A percentile compares a stretch with the other conserved stretches of the same genome.
Evolutionary conservation across 768 basidiomycete species (phyloP).

Genomic region (Leccinum pellstonianum): DNA sequence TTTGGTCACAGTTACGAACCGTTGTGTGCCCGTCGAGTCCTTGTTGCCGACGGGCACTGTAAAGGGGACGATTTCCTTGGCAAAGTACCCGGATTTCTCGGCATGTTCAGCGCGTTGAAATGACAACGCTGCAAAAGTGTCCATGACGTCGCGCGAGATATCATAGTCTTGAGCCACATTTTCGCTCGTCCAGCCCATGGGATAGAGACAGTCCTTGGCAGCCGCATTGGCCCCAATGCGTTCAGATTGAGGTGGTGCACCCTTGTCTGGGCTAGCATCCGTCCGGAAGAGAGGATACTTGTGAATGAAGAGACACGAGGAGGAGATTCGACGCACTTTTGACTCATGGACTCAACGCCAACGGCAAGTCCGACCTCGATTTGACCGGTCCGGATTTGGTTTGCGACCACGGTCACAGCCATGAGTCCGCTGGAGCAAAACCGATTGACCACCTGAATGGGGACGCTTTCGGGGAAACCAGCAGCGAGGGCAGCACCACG

Average conservation of each 20-base stretch:
- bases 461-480: conserved; percentile 75
- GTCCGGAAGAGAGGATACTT: not conserved
- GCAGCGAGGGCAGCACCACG: conserved; percentile 75
- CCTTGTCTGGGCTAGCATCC: conserved; percentile 55
- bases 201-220: conserved; percentile 60
- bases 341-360: conserved; percentile 87
- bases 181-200: conserved; percentile 91
- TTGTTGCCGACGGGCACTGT: conserved; percentile 63
- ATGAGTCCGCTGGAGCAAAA: conserved; percentile 88
- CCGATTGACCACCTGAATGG: conserved; percentile 72
- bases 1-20: conserved; percentile 52
- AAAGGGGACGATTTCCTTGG: conserved; percentile 73
- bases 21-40: conserved; percentile 50
- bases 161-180: conserved; percentile 77
- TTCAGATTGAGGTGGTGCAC: conserved; percentile 60
- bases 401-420: conserved; percentile 75
- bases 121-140: conserved; percentile 69
- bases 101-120: conserved; percentile 79
- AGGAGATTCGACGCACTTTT: conserved; percentile 47
- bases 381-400: conserved; percentile 74
- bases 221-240: conserved; percentile 53
- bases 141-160: conserved; percentile 73
- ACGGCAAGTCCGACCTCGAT: conserved; percentile 78
- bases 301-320: not conserved
- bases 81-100: conserved; percentile 63